Conservation (phyloP, 768 basidiomycete genomes). For the Strobilomyces echinocephalus region DNA sequence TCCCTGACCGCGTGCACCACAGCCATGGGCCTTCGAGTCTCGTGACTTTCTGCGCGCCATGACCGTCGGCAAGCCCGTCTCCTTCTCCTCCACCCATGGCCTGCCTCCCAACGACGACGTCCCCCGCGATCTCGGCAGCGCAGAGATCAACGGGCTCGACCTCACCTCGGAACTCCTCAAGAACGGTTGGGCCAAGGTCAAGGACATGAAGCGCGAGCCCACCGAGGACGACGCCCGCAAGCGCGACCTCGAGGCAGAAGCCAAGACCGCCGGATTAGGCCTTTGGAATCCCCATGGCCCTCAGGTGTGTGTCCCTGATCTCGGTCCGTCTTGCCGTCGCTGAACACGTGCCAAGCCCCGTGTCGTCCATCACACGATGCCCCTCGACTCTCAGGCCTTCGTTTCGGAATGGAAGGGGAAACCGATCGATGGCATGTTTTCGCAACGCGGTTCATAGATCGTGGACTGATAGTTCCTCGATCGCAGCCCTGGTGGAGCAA, state of each 20-base stretch:
- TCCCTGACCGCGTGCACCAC: slow-evolving; percentile 2
- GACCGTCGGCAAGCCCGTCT: slow-evolving; percentile 85
- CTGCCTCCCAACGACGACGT: slow-evolving; percentile 71
- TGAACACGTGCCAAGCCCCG: slow-evolving; percentile 48
- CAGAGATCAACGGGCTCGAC: slow-evolving; percentile 69
- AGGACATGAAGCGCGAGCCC: slow-evolving; percentile 80
- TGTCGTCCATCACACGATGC: slow-evolving; percentile 80
- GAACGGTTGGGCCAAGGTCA: slow-evolving; percentile 90
- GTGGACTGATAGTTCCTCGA: slow-evolving; percentile 6
- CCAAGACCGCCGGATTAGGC: slow-evolving; percentile 70
- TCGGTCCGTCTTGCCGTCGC: neutral
- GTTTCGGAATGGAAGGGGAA: slow-evolving; percentile 91
- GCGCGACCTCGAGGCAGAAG: slow-evolving; percentile 72
- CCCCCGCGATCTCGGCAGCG: slow-evolving; percentile 75
- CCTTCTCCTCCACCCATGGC: slow-evolving; percentile 78
- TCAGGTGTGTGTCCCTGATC: slow-evolving; percentile 42
- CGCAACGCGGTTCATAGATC: neutral
- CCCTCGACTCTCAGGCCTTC: slow-evolving; percentile 82
- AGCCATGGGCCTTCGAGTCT: slow-evolving; percentile 91
- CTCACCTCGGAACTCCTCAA: slow-evolving; percentile 72
- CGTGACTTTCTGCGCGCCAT: slow-evolving; percentile 87
- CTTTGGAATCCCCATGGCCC: slow-evolving; percentile 83
- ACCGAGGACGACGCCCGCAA: slow-evolving; percentile 73
- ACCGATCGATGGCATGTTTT: slow-evolving; percentile 66
- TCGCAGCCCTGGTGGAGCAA: slow-evolving; percentile 82